Percentiles rank a stretch among this genome's conserved stretches.
These are phyloP conservation scores for Cystofilobasidium capitatum DNA, from an alignment of 768 basidiomycete species.

Conservation along the genomic window DNA sequence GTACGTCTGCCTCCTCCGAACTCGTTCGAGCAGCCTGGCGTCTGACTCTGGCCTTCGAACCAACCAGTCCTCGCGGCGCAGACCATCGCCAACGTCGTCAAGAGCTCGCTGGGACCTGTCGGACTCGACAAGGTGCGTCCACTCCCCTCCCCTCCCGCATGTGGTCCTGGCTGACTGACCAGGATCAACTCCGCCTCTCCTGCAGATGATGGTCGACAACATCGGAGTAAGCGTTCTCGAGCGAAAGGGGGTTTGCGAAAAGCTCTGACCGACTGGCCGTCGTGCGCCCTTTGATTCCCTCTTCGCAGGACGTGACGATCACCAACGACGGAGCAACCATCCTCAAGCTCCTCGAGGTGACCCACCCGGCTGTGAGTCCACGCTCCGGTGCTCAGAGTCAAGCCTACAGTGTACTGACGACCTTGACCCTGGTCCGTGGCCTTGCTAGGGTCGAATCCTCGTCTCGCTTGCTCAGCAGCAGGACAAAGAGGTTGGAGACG, in stretches of 20 bases:
- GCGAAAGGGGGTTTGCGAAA: background rate
- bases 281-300: conserved; percentile 27
- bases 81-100: conserved; percentile 93
- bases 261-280: conserved; percentile 12
- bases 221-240: conserved; percentile 61
- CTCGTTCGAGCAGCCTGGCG: conserved; percentile 23
- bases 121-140: conserved; percentile 69
- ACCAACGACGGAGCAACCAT: conserved; percentile 99
- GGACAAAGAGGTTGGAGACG: conserved; percentile 98
- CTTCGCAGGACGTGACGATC: conserved; percentile 84
- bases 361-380: conserved; percentile 74
- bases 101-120: conserved; percentile 87
- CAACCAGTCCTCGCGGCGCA: conserved; percentile 78
- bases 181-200: too few species aligned
- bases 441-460: conserved; percentile 57
- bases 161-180: background rate
- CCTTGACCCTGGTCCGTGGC: background rate
- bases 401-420: too few species aligned
- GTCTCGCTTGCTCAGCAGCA: conserved; percentile 98
- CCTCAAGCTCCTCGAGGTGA: conserved; percentile 80
- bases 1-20: conserved; percentile 42
- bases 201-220: conserved; percentile 79
- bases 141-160: background rate
- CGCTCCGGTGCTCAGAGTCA: too few species aligned
- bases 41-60: background rate